phyloP scores from a whole-genome alignment of 345 rosid genomes.

The Ceriops decandra region DNA sequence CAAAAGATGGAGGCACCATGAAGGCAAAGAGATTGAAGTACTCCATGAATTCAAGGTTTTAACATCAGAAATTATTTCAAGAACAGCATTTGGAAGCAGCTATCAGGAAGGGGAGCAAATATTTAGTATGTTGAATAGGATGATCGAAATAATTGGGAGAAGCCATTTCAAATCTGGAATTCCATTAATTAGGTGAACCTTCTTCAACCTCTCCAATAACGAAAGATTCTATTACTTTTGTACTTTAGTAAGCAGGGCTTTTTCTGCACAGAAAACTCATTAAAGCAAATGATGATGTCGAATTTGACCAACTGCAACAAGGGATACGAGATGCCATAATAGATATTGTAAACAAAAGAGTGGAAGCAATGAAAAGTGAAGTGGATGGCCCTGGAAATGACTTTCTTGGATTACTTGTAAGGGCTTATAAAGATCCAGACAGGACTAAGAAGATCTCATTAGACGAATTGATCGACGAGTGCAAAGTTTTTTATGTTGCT shows the following conservation, averaged over 20 bases:
- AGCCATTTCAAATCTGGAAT: slow-evolving; percentile 20
- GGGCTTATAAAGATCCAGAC: slow-evolving; percentile 23
- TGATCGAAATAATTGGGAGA: slow-evolving; percentile 15
- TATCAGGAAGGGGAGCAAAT: slow-evolving; percentile 39
- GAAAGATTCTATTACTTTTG: too few relatives aligned
- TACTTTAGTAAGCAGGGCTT: not conserved
- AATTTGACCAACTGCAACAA: slow-evolving; percentile 16
- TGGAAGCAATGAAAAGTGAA: slow-evolving; percentile 4
- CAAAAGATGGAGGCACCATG: slow-evolving; percentile 38
- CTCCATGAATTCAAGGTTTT: slow-evolving; percentile 36
- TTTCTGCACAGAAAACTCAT: slow-evolving; percentile 23
- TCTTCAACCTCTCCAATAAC: too few relatives aligned
- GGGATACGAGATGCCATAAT: slow-evolving; percentile 8
- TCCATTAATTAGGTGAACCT: slow-evolving; percentile 30
- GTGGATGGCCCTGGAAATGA: slow-evolving; percentile 19
- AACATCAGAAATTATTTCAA: slow-evolving; percentile 50
- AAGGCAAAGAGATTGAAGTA: slow-evolving; percentile 38
- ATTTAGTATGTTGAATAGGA: slow-evolving; percentile 30
- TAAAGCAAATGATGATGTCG: slow-evolving; percentile 27
- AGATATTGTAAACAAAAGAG: slow-evolving; percentile 28
- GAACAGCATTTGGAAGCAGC: slow-evolving; percentile 55
- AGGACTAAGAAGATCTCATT: slow-evolving; percentile 22
- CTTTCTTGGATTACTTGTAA: slow-evolving; percentile 29
- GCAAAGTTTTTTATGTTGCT: slow-evolving; percentile 38
- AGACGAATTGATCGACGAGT: slow-evolving; percentile 37